Evolutionary conservation across 1,284 basidiomycete species (phyloP).

Genomic region (Cryptococcus floricola): DNA sequence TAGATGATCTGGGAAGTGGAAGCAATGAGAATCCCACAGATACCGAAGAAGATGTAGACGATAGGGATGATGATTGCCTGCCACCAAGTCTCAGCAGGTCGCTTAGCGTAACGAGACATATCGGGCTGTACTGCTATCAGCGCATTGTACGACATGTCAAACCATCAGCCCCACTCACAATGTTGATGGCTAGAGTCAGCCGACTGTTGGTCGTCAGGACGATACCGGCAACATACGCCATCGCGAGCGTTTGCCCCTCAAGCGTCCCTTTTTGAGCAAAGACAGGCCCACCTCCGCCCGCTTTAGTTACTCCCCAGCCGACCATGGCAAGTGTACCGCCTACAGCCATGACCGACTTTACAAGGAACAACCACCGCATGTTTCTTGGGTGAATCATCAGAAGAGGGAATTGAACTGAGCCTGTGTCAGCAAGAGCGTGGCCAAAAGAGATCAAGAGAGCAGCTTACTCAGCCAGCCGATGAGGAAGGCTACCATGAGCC

Average conservation of each 20-base stretch:
- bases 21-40: conserved; percentile 29
- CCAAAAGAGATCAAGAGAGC: not conserved
- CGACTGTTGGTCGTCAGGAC: conserved; percentile 21
- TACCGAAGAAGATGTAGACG: conserved; percentile 20
- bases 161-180: conserved; percentile 15
- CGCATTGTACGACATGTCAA: not conserved
- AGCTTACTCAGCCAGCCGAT: conserved; percentile 19
- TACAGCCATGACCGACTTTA: conserved; percentile 20
- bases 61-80: conserved; percentile 24
- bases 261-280: conserved; percentile 18
- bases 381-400: conserved; percentile 26
- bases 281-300: conserved; percentile 25
- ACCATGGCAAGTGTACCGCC: conserved; percentile 25
- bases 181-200: conserved; percentile 24
- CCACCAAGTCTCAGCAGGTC: conserved; percentile 14
- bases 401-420: conserved; percentile 20
- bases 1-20: conserved; percentile 15
- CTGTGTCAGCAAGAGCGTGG: not conserved
- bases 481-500: conserved; percentile 24
- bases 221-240: conserved; percentile 28
- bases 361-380: conserved; percentile 25
- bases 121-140: not conserved
- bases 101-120: conserved; percentile 19
- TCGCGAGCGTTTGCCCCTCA: conserved; percentile 10
- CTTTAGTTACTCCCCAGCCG: conserved; percentile 21